phyloP scores from a whole-genome alignment of 106 monocot species.

The Allium sativum region DNA sequence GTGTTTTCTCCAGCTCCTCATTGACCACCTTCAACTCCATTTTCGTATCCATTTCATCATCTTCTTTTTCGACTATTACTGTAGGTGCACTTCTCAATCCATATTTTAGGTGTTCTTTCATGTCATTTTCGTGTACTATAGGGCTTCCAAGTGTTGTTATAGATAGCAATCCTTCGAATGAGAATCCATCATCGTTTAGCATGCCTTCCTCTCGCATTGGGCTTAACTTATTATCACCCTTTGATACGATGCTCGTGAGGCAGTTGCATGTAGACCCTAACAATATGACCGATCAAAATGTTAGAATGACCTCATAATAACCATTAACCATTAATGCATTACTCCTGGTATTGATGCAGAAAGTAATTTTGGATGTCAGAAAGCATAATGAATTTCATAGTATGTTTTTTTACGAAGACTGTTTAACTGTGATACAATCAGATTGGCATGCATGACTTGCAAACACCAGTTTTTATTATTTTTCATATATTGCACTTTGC shows the following conservation, averaged over 20 bases:
- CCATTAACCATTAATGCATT: too few relatives aligned
- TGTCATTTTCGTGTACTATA: constrained; percentile 9
- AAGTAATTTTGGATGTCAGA: too few relatives aligned
- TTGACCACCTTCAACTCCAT: constrained; percentile 23
- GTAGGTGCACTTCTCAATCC: constrained; percentile 6
- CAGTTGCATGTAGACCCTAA: constrained; percentile 41
- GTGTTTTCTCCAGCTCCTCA: constrained; percentile 29
- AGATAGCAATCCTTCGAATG: constrained; percentile 43
- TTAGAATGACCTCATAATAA: too few relatives aligned
- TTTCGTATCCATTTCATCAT: constrained; percentile 14
- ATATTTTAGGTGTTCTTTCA: not conserved
- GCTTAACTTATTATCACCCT: constrained; percentile 14
- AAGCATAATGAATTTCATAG: too few relatives aligned
- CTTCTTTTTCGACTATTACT: constrained; percentile 27
- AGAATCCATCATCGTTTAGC: constrained; percentile 6
- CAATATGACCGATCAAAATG: too few relatives aligned
- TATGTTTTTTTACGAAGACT: too few relatives aligned
- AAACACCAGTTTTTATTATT: too few relatives aligned
- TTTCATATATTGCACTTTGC: too few relatives aligned
- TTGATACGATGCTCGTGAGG: constrained; percentile 24
- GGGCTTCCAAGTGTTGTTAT: constrained; percentile 56
- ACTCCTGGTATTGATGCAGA: too few relatives aligned
- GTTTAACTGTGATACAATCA: too few relatives aligned
- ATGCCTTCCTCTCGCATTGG: not conserved
- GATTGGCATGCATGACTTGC: too few relatives aligned